Evolutionary conservation across 768 basidiomycete species (phyloP).

Genomic region (Naganishia vaughanmartiniae): DNA sequence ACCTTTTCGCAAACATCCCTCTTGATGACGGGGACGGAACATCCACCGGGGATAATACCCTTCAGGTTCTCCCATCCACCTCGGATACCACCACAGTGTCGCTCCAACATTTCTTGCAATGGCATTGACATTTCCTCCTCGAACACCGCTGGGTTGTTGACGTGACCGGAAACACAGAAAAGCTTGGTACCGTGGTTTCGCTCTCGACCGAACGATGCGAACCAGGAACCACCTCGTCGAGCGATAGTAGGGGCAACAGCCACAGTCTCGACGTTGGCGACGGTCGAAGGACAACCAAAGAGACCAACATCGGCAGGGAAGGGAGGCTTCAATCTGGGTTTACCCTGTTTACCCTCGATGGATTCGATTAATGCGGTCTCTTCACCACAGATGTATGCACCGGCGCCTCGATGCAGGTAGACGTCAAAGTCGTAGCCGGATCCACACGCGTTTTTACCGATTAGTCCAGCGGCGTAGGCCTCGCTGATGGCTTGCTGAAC

Average conservation of each 20-base stretch:
- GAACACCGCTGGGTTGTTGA: constrained; percentile 95
- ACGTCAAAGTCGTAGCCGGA: constrained; percentile 94
- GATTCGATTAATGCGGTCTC: constrained; percentile 97
- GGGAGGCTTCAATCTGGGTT: constrained; percentile 94
- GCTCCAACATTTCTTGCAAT: constrained; percentile 85
- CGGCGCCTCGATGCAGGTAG: constrained; percentile 96
- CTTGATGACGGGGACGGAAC: constrained; percentile 88
- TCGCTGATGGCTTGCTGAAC: constrained; percentile 93
- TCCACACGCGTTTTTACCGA: constrained; percentile 88
- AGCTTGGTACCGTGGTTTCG: constrained; percentile 96
- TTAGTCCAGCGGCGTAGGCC: constrained; percentile 80
- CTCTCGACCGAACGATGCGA: constrained; percentile 84
- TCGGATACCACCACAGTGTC: constrained; percentile 89
- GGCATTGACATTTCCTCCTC: constrained; percentile 99
- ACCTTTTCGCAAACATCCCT: constrained; percentile 79
- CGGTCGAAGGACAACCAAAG: constrained; percentile 94
- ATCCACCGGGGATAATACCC: constrained; percentile 94
- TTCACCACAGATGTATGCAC: constrained; percentile 98
- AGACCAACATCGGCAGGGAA: constrained; percentile 98
- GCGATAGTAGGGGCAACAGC: constrained; percentile 96
- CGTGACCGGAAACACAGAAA: constrained; percentile 93
- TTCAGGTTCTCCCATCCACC: constrained; percentile 97
- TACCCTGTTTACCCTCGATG: constrained; percentile 96
- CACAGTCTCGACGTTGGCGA: constrained; percentile 98
- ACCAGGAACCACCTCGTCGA: constrained; percentile 83